Conservation (phyloP, 2,329 filamentous ascomycete genomes). For the Penicillium sp. region DNA sequence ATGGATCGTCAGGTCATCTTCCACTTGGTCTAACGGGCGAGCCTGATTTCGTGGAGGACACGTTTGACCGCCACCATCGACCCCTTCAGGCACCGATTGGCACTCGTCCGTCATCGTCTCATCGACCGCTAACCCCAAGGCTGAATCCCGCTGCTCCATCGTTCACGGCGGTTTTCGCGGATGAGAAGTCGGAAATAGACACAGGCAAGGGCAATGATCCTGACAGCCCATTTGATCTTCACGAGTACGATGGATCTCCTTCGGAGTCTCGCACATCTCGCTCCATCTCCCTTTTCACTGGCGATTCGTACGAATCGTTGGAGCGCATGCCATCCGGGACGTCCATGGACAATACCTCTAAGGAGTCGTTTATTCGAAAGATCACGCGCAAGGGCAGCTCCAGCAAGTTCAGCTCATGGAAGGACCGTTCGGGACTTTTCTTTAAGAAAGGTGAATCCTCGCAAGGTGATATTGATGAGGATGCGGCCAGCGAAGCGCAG, state of each 20-base stretch:
- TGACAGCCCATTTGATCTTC: slow-evolving; percentile 30
- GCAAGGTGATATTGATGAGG: slow-evolving; percentile 47
- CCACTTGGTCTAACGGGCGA: slow-evolving; percentile 55
- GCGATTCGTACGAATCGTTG: slow-evolving; percentile 49
- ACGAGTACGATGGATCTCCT: slow-evolving; percentile 41
- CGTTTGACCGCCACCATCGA: slow-evolving; percentile 48
- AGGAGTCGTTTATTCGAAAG: slow-evolving; percentile 53
- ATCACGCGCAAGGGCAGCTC: slow-evolving; percentile 52
- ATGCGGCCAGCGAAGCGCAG: slow-evolving; percentile 39
- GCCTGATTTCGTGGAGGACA: slow-evolving; percentile 47
- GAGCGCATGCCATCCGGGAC: slow-evolving; percentile 47
- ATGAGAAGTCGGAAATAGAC: slow-evolving; percentile 49
- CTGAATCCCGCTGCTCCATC: slow-evolving; percentile 88
- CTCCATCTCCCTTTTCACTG: slow-evolving; percentile 45
- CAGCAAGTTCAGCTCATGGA: slow-evolving; percentile 53
- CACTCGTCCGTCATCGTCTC: slow-evolving; percentile 64
- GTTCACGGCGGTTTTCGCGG: slow-evolving; percentile 70
- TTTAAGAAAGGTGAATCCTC: slow-evolving; percentile 46
- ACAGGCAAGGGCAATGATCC: slow-evolving; percentile 35
- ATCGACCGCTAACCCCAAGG: slow-evolving; percentile 56
- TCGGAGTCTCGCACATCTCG: slow-evolving; percentile 46
- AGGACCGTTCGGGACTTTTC: slow-evolving; percentile 49
- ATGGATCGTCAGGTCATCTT: slow-evolving; percentile 67
- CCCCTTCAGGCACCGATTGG: slow-evolving; percentile 70
- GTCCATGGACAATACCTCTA: slow-evolving; percentile 42